Evolutionary conservation across 768 basidiomycete species (phyloP), one percentile per base, ranked within the genome.

Genomic region (Boletus tomentosulus): DNA sequence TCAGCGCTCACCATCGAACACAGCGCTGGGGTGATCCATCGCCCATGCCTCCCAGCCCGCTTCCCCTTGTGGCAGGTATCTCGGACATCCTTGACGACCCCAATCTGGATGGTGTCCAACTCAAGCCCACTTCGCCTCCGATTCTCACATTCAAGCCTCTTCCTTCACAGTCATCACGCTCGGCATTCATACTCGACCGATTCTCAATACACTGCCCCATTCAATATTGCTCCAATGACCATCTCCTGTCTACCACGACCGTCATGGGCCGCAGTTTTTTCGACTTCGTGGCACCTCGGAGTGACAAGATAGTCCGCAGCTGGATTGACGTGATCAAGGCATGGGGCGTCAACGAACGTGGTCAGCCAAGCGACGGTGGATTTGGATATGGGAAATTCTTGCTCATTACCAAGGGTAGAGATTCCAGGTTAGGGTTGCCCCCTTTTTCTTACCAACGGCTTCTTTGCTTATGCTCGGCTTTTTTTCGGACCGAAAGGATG

Each of bases 301-400:
- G 87, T 60, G 89, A 89, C 69, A 71, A 69, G 11, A 75, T 78
- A 47, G 87, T 92, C 24, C 79, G 82, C 25, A 78, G 75, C 50
- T 90, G 87, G 87, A 84, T 92, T 48, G 84, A 84, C 56, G 80
- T 81, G 48, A 81, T 90, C 61, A 92, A 92, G 65, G 79, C 82
- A 2, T 90, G 89, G 85, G 89, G 89, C 16, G 87, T 91, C 46
- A 91, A 91, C 57, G 89, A 91, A 67, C 79, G 82, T 3, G 89
- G 89, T 0, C 86, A 87, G 68, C 89, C 89, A 24, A 87, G 85
- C 64, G 87, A 90, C 59, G 88, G 89, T 33, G 89, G 89, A 1
- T 92, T 92, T 65, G 89, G 87, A 15, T 92, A 87, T 69, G 88
- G 88, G 16, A 80, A 78, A 62, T 92, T 92, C 60, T 72, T 68